phyloP scores from a whole-genome alignment of 768 basidiomycete genomes.

The Coprinopsis strossmayeri region DNA sequence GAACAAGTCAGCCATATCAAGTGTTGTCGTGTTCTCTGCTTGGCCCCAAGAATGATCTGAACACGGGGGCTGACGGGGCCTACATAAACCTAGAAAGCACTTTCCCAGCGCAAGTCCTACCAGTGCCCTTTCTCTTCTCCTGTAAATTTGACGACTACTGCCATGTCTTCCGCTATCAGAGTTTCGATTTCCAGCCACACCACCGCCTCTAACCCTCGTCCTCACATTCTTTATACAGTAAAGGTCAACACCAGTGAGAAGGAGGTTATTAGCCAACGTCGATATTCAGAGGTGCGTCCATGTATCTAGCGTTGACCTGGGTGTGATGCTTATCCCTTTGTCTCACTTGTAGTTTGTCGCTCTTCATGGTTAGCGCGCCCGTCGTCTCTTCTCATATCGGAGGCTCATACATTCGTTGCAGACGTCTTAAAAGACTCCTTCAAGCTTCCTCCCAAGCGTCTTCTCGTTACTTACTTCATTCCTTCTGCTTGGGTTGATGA shows the following conservation, averaged over 20 bases:
- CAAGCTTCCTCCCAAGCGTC: constrained; percentile 33
- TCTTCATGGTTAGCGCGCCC: constrained; percentile 4
- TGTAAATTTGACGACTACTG: no score
- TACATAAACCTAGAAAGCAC: neutral
- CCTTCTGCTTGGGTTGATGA: constrained; percentile 42
- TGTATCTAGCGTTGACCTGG: neutral
- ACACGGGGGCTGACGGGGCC: neutral
- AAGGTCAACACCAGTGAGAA: constrained; percentile 27
- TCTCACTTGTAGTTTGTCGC: constrained; percentile 6
- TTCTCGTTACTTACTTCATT: constrained; percentile 34
- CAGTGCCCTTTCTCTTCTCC: neutral
- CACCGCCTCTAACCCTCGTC: constrained; percentile 38
- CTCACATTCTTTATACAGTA: constrained; percentile 41
- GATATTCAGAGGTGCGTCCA: constrained; percentile 38
- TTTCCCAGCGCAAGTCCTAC: no score
- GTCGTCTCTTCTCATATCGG: neutral
- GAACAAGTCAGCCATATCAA: no score
- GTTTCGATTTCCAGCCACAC: constrained; percentile 36
- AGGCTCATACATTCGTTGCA: neutral
- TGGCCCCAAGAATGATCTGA: no score
- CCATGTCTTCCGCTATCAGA: constrained; percentile 10
- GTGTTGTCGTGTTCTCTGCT: neutral
- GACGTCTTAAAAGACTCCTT: constrained; percentile 20
- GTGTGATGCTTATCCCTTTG: no score
- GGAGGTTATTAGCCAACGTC: constrained; percentile 20